Percentiles rank a stretch among this genome's conserved stretches.
These are phyloP conservation scores for Rhizopus stolonifer DNA, from an alignment of 371 early-diverging fungal genomes.

Conservation along the genomic window DNA sequence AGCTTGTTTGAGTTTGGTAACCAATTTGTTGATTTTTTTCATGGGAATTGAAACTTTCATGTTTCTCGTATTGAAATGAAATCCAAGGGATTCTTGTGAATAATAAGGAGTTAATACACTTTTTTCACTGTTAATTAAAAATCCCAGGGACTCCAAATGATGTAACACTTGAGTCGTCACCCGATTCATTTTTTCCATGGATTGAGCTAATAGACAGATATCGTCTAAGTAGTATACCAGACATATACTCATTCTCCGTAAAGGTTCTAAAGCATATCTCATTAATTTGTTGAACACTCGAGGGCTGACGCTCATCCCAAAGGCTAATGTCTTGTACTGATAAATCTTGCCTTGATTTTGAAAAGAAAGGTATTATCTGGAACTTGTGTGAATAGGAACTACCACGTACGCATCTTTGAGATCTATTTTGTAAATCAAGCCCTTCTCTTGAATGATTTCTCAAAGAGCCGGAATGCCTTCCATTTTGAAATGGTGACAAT, in stretches of 20 bases:
- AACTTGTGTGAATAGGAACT: too few relatives aligned
- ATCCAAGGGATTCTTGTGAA: conserved; percentile 11
- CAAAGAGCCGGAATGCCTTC: neutral
- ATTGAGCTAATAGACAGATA: conserved; percentile 1
- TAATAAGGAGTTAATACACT: conserved; percentile 8
- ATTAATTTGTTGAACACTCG: neutral
- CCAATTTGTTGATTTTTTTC: conserved; percentile 4
- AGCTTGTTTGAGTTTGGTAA: conserved; percentile 3
- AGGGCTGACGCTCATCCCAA: neutral
- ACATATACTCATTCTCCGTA: too few relatives aligned
- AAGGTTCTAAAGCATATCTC: conserved; percentile 1
- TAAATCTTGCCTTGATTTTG: too few relatives aligned
- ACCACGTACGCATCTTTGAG: too few relatives aligned
- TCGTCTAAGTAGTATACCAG: too few relatives aligned
- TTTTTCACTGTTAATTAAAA: conserved; percentile 13
- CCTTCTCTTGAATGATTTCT: too few relatives aligned
- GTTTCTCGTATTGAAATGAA: conserved; percentile 7
- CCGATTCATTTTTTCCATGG: neutral
- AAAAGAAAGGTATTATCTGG: too few relatives aligned
- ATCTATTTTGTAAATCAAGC: too few relatives aligned
- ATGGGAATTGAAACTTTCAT: conserved; percentile 7
- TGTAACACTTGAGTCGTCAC: neutral
- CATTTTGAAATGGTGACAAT: conserved; percentile 9
- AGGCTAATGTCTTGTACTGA: too few relatives aligned
- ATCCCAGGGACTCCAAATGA: conserved; percentile 8